Percentiles rank a stretch among this genome's conserved stretches.
Evolutionary conservation across 805 yeast genomes (phyloP).

Genomic region (Pichia exigua): DNA sequence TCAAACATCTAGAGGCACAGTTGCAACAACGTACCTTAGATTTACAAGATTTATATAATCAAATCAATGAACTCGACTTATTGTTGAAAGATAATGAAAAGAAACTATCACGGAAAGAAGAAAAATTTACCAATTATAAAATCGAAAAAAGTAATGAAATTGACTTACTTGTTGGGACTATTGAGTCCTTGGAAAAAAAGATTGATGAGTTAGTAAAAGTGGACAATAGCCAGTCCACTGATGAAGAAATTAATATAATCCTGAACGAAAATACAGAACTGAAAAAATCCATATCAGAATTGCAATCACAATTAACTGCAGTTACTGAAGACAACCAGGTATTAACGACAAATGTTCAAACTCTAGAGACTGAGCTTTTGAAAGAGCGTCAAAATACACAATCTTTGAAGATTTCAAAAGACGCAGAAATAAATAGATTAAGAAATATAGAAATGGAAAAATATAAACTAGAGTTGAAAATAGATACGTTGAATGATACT

Average conservation of each 20-base stretch:
- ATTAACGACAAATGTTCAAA: background rate
- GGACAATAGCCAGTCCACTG: background rate
- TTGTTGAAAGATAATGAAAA: conserved; percentile 38
- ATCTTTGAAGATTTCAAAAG: conserved; percentile 9
- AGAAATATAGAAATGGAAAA: conserved; percentile 15
- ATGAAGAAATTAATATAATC: background rate
- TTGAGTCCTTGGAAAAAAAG: conserved; percentile 46
- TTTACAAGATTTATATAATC: conserved; percentile 39
- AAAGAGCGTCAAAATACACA: background rate
- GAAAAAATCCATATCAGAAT: background rate
- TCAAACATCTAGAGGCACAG: conserved; percentile 21
- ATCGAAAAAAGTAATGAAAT: conserved; percentile 44
- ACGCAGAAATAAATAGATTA: conserved; percentile 11
- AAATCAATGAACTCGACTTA: conserved; percentile 43
- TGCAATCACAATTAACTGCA: background rate
- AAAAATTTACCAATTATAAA: conserved; percentile 39
- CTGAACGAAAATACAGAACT: background rate
- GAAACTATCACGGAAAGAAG: conserved; percentile 37
- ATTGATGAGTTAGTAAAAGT: conserved; percentile 34
- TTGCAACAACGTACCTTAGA: conserved; percentile 38
- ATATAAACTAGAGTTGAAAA: conserved; percentile 10
- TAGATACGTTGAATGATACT: conserved; percentile 9
- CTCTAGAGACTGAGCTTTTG: conserved; percentile 1
- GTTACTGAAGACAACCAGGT: background rate
- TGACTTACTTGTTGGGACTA: conserved; percentile 50